phyloP scores from a whole-genome alignment of 371 early-diverging fungal genomes.

The Lichtheimia hyalospora region DNA sequence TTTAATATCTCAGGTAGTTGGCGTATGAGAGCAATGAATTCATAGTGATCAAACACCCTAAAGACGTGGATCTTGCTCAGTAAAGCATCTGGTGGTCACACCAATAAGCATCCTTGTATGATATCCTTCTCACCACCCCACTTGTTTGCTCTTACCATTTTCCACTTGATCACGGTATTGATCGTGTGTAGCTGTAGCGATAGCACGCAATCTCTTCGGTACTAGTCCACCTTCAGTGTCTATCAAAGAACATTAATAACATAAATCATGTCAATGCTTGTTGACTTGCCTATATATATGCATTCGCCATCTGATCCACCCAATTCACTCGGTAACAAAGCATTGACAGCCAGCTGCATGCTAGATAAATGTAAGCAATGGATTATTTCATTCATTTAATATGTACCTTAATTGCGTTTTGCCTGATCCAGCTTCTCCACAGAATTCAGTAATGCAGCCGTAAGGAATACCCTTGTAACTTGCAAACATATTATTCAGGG shows the following conservation, averaged over 20 bases:
- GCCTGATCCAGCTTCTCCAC: slow-evolving; percentile 67
- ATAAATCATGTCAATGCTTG: background rate
- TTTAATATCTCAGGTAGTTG: slow-evolving; percentile 51
- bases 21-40: slow-evolving; percentile 53
- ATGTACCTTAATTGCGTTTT: slow-evolving; percentile 68
- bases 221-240: slow-evolving; percentile 71
- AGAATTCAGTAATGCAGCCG: slow-evolving; percentile 56
- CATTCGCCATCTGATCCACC: slow-evolving; percentile 57
- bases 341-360: slow-evolving; percentile 65
- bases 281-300: slow-evolving; percentile 59
- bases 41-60: slow-evolving; percentile 48
- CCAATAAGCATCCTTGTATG: background rate
- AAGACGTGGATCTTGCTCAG: slow-evolving; percentile 53
- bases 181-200: slow-evolving; percentile 2
- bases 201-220: slow-evolving; percentile 6
- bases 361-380: slow-evolving; percentile 22
- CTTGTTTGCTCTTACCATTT: background rate
- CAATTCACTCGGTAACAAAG: slow-evolving; percentile 32
- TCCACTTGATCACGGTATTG: background rate
- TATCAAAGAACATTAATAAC: slow-evolving; percentile 3
- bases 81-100: slow-evolving; percentile 5
- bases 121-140: background rate
- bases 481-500: slow-evolving; percentile 5
- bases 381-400: background rate
- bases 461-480: slow-evolving; percentile 8